phyloP scores from a whole-genome alignment of 768 basidiomycete genomes.

The Sistotremastrum suecicum region DNA sequence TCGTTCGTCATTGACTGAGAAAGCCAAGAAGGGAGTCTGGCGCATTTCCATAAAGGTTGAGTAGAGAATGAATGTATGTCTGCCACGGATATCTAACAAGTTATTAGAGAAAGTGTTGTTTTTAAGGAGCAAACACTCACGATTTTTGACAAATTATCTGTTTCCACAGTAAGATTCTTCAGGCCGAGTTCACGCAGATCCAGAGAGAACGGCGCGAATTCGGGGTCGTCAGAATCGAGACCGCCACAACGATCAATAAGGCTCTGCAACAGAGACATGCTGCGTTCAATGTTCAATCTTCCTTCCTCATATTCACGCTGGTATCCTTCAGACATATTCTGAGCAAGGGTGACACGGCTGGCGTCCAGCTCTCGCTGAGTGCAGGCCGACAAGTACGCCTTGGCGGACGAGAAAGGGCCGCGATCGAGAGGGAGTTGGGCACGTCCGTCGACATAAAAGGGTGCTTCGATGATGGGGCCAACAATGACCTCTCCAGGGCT shows the following conservation, averaged over 20 bases:
- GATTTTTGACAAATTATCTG: slow-evolving; percentile 15
- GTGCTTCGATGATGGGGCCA: slow-evolving; percentile 11
- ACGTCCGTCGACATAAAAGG: slow-evolving; percentile 18
- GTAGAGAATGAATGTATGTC: slow-evolving; percentile 17
- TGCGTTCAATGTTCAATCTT: slow-evolving; percentile 17
- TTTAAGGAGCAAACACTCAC: slow-evolving; percentile 7
- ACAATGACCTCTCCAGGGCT: slow-evolving; percentile 1
- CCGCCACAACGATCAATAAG: slow-evolving; percentile 16
- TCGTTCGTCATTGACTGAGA: slow-evolving; percentile 11
- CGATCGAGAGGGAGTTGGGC: slow-evolving; percentile 17
- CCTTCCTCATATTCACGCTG: slow-evolving; percentile 16
- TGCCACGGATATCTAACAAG: slow-evolving; percentile 11
- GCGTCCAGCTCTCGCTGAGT: slow-evolving; percentile 21
- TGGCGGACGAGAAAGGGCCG: slow-evolving; percentile 16
- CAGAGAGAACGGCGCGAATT: slow-evolving; percentile 18
- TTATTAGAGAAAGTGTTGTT: background rate
- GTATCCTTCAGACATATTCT: slow-evolving; percentile 18
- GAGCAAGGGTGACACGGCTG: slow-evolving; percentile 16
- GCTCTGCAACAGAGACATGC: slow-evolving; percentile 15
- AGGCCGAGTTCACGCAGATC: slow-evolving; percentile 16
- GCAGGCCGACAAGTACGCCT: slow-evolving; percentile 20
- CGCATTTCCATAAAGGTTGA: slow-evolving; percentile 20
- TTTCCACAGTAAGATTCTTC: slow-evolving; percentile 17
- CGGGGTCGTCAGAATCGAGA: slow-evolving; percentile 18
- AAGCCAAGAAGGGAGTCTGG: slow-evolving; percentile 19